These are phyloP conservation scores for Acacia confusa DNA, from an alignment of 306 rosid genomes.

Conservation along the genomic window DNA sequence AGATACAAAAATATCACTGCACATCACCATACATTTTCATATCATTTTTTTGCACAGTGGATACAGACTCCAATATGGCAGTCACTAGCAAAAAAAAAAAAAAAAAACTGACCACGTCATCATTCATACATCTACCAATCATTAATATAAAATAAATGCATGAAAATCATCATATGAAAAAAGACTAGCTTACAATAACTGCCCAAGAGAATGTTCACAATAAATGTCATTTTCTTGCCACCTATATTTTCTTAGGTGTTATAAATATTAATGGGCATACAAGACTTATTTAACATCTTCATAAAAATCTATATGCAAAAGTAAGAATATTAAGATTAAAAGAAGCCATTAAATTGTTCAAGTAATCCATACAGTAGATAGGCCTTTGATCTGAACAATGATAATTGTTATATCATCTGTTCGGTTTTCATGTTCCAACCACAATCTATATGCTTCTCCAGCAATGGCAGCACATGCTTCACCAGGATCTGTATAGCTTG, in stretches of 20 bases:
- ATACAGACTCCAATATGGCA: slow-evolving; percentile 3
- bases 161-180: slow-evolving; percentile 5
- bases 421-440: slow-evolving; percentile 86
- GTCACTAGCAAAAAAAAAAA: slow-evolving; percentile 8
- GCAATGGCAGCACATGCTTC: slow-evolving; percentile 92
- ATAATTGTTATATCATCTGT: slow-evolving; percentile 94
- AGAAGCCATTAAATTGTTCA: slow-evolving; percentile 21
- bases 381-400: slow-evolving; percentile 74
- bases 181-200: slow-evolving; percentile 14
- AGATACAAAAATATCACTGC: background rate
- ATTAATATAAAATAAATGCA: background rate
- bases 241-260: background rate
- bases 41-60: background rate
- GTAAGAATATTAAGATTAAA: slow-evolving; percentile 1
- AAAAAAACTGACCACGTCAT: slow-evolving; percentile 3
- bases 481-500: slow-evolving; percentile 69
- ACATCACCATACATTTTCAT: background rate
- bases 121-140: slow-evolving; percentile 4
- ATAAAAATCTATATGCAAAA: slow-evolving; percentile 15
- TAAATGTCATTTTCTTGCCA: background rate
- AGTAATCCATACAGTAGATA: slow-evolving; percentile 63
- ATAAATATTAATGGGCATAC: background rate
- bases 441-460: slow-evolving; percentile 78
- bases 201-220: background rate
- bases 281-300: background rate